Base-by-base conservation (phyloP, 2,329 filamentous ascomycete genomes). In the Epichloe elymi region DNA sequence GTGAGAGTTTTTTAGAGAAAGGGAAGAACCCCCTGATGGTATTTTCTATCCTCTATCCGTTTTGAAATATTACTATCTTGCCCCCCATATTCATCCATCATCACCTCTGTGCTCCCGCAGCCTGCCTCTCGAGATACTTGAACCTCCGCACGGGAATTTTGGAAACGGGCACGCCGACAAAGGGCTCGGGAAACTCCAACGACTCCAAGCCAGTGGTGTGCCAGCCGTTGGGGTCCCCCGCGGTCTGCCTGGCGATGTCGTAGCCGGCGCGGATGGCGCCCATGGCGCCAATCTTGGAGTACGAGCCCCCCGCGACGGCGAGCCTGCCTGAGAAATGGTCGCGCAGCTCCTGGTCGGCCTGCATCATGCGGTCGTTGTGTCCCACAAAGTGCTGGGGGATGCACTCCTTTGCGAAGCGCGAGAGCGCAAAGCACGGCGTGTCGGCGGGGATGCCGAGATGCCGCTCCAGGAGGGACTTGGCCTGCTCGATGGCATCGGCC, bases 311-410 rank as follows among this genome's bases (percentile, higher is more conserved):
- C 0, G 72, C 75, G 17, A 93, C 82, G 53, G 80, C 75, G 30
- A 95, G 69, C 12, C 75, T 72, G 14, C 83, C 81, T 8, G 73
- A 64, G 63, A 83, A 94, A 5, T 70, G 67, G 3, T 69, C 54
- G 35, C 67, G 61, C 5, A 88, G 71, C 49, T 82, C 71, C 2
- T 67, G 59, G 58, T 83, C 74, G 1, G 82, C 77, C 2, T 65
- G 62, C 20, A 67, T 68, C 71, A 94, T 79, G 53, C 78, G 75
- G 8, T 71, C 65, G 26, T 78, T 67, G 66, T 97, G 91, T 37
- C 88, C 88, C 1, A 95, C 82, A 0, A 75, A 78, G 65, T 95
- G 94, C 68, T 98, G 93, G 11, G 93, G 91, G 57, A 98, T 93
- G 63, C 89, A 95, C 55, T 93, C 75, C 53, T 71, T 64, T 55